phyloP scores from a whole-genome alignment of 2,329 filamentous ascomycete species.

The Sporothrix dimorphospora region DNA sequence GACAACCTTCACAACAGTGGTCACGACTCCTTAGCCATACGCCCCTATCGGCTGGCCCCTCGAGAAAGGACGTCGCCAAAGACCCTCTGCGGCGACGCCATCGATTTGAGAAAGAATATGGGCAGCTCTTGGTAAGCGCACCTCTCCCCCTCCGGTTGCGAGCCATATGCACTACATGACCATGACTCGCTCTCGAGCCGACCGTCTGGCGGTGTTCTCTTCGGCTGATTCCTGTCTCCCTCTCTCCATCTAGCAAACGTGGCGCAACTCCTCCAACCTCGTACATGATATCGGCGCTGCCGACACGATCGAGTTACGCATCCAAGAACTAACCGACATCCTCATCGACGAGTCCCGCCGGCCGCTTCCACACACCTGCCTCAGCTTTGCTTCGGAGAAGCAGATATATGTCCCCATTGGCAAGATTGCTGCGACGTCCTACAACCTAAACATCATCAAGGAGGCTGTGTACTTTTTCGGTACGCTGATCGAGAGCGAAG shows the following conservation, averaged over 20 bases:
- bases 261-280: constrained; percentile 65
- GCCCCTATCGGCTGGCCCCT: constrained; percentile 58
- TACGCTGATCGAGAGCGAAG: constrained; percentile 91
- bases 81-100: constrained; percentile 66
- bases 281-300: constrained; percentile 63
- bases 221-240: not conserved
- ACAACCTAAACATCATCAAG: constrained; percentile 83
- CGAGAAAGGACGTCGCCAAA: constrained; percentile 62
- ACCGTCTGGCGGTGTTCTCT: not conserved
- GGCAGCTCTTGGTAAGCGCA: constrained; percentile 58
- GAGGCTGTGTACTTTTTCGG: constrained; percentile 87
- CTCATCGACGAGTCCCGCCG: constrained; percentile 88
- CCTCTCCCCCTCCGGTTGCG: not conserved
- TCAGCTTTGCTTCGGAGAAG: constrained; percentile 80
- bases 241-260: constrained; percentile 52
- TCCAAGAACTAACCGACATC: constrained; percentile 69
- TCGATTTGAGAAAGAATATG: constrained; percentile 69
- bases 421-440: constrained; percentile 82
- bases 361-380: constrained; percentile 87
- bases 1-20: constrained; percentile 53
- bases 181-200: not conserved
- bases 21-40: constrained; percentile 67
- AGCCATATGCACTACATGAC: not conserved
- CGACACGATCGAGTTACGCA: constrained; percentile 63
- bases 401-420: constrained; percentile 89